These are phyloP conservation scores for Paraleonurus japonicus DNA, from an alignment of 257 asterid species.

Conservation along the genomic window DNA sequence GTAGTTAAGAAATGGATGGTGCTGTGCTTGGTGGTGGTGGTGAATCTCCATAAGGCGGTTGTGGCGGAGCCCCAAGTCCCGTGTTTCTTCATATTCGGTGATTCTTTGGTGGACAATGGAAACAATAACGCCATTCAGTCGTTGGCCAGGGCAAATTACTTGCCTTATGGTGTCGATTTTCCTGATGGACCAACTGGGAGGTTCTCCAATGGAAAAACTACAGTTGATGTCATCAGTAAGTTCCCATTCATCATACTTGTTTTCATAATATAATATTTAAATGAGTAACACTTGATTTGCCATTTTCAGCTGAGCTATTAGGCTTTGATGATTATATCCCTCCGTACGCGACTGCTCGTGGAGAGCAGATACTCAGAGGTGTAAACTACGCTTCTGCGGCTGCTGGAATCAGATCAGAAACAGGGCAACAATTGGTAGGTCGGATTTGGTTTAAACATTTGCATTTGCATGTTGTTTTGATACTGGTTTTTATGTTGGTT, in stretches of 20 bases:
- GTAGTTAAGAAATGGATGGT: conserved; percentile 27
- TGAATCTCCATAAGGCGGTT: conserved; percentile 23
- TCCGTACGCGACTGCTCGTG: conserved; percentile 56
- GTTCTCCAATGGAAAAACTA: conserved; percentile 66
- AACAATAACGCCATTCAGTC: conserved; percentile 63
- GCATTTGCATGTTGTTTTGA: neutral
- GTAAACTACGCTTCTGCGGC: conserved; percentile 89
- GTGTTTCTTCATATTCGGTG: conserved; percentile 68
- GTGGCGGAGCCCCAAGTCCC: conserved; percentile 68
- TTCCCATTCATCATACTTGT: neutral
- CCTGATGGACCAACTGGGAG: conserved; percentile 65
- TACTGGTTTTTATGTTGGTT: neutral
- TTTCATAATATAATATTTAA: neutral
- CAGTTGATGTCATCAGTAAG: conserved; percentile 68
- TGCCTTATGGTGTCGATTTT: conserved; percentile 73
- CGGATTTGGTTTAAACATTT: too few relatives aligned
- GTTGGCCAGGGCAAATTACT: conserved; percentile 65
- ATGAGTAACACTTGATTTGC: too few relatives aligned
- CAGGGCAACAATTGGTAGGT: conserved; percentile 76
- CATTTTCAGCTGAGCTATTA: conserved; percentile 61
- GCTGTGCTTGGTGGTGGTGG: conserved; percentile 20
- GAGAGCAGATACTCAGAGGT: conserved; percentile 59
- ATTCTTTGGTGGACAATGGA: conserved; percentile 73
- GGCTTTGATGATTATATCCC: conserved; percentile 64
- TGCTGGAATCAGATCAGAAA: conserved; percentile 80